phyloP scores from a whole-genome alignment of 768 basidiomycete genomes.

The Lenzites betulinus region DNA sequence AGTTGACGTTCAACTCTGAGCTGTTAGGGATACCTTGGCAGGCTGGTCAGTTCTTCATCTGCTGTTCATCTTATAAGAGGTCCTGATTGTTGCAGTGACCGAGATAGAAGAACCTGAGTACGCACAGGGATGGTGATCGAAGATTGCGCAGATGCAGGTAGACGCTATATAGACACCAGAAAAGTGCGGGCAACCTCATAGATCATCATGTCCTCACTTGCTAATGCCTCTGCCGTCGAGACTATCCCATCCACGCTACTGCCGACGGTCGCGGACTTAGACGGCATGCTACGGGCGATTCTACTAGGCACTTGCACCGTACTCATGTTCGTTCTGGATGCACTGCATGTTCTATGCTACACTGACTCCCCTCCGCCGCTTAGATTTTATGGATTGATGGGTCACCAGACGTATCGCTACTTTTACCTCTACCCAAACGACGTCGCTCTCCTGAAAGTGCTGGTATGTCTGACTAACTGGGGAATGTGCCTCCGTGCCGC shows the following conservation, averaged over 20 bases:
- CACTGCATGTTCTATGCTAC: not conserved
- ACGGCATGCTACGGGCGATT: not conserved
- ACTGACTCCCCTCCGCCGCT: too few species aligned
- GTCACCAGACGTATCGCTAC: constrained; percentile 7
- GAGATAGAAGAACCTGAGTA: too few species aligned
- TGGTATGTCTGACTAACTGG: not conserved
- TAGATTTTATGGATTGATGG: constrained; percentile 6
- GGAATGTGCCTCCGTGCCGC: not conserved
- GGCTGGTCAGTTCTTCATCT: too few species aligned
- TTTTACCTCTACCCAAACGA: constrained; percentile 9
- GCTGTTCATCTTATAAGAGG: too few species aligned
- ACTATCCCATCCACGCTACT: not conserved
- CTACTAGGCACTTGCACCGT: not conserved
- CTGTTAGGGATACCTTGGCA: too few species aligned
- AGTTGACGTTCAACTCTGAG: too few species aligned
- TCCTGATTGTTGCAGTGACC: too few species aligned
- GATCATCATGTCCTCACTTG: not conserved
- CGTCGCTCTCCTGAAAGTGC: not conserved
- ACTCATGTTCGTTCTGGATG: not conserved
- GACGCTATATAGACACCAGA: too few species aligned
- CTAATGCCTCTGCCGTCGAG: not conserved
- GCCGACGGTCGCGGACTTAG: not conserved
- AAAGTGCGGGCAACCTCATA: not conserved
- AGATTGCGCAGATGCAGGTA: too few species aligned
- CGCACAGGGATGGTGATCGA: too few species aligned